Evolutionary conservation across 169 alveolate species (phyloP).

Genomic region (Plasmodium falciparum): DNA sequence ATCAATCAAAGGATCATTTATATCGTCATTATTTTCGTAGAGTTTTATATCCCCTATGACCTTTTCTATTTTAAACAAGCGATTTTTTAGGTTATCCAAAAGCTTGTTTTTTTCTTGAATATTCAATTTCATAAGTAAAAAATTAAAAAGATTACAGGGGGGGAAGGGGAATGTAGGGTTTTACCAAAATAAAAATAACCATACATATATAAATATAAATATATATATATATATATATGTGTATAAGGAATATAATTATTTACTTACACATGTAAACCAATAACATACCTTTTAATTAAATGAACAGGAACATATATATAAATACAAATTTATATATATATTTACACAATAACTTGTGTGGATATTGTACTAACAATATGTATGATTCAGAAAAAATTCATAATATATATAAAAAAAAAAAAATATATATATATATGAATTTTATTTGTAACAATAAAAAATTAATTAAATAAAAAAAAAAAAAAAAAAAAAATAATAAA

Average conservation of each 20-base stretch:
- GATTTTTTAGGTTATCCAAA: constrained; percentile 32
- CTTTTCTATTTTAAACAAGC: constrained; percentile 52
- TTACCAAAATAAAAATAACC: neutral
- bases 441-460: too few relatives aligned
- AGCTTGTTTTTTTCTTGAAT: constrained; percentile 23
- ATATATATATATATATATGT: neutral
- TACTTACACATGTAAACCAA: neutral
- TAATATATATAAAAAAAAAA: too few relatives aligned
- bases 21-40: constrained; percentile 10
- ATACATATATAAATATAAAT: neutral
- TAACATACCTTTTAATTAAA: too few relatives aligned
- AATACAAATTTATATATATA: too few relatives aligned
- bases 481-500: too few relatives aligned
- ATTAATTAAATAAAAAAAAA: too few relatives aligned
- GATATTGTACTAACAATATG: too few relatives aligned
- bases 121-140: constrained; percentile 17
- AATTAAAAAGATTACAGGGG: neutral
- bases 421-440: too few relatives aligned
- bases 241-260: neutral
- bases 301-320: too few relatives aligned
- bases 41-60: constrained; percentile 58
- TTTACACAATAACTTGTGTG: too few relatives aligned
- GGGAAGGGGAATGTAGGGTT: too few relatives aligned
- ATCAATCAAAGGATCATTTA: neutral
- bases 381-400: too few relatives aligned